phyloP scores from a whole-genome alignment of 2,329 filamentous ascomycete species.

The Aureobasidium mangrovei region DNA sequence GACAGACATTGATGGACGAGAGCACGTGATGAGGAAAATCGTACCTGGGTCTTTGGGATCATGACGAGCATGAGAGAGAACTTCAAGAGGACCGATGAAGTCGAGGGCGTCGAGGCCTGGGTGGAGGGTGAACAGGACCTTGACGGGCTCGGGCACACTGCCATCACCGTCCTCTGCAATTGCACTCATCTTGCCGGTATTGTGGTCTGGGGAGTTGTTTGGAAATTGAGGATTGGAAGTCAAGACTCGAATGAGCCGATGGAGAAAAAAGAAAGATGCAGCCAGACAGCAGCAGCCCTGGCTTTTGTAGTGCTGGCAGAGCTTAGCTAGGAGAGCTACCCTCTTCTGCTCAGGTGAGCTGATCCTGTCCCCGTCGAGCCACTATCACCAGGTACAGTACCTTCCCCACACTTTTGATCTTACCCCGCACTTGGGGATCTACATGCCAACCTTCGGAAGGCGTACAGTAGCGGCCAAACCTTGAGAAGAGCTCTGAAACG shows the following conservation, averaged over 20 bases:
- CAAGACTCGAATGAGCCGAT: conserved; percentile 12
- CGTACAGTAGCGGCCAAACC: conserved; percentile 11
- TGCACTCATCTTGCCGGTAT: conserved; percentile 41
- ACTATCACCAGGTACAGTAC: too few species aligned
- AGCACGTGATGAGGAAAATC: conserved; percentile 18
- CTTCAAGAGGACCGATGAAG: conserved; percentile 50
- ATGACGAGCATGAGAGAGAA: conserved; percentile 46
- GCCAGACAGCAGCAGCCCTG: neutral
- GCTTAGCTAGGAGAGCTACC: conserved; percentile 7
- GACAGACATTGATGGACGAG: conserved; percentile 19
- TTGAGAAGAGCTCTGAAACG: conserved; percentile 10
- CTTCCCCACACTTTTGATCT: conserved; percentile 2
- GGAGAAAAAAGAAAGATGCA: conserved; percentile 6
- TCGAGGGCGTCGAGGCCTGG: conserved; percentile 49
- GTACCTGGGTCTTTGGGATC: conserved; percentile 45
- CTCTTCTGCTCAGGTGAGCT: neutral
- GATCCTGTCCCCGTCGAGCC: neutral
- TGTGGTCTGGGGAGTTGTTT: conserved; percentile 12
- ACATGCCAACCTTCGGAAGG: conserved; percentile 2
- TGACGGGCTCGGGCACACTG: conserved; percentile 36
- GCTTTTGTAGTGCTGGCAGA: conserved; percentile 8
- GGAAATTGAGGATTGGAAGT: neutral
- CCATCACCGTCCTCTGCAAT: conserved; percentile 32
- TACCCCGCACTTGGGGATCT: conserved; percentile 12
- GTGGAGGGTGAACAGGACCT: conserved; percentile 52